Evolutionary conservation across 208 protist genomes (phyloP).

Genomic region (Leishmania tarentolae): DNA sequence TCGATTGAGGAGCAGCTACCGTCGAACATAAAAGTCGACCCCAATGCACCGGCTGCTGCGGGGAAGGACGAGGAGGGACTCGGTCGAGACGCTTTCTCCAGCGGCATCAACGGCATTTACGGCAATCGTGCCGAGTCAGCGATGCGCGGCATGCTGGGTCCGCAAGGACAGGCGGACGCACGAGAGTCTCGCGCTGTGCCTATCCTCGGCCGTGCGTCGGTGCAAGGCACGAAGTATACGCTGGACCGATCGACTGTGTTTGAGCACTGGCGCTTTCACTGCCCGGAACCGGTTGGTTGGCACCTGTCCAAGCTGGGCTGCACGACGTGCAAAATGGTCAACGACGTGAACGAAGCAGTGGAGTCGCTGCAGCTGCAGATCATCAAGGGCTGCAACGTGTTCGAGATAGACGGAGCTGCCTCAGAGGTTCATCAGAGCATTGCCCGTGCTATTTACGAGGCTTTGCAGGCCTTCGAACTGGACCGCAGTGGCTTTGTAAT

Average conservation of each 20-base stretch:
- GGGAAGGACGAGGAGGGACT: constrained; percentile 25
- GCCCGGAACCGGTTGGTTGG: constrained; percentile 74
- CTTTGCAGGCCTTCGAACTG: constrained; percentile 86
- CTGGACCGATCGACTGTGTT: constrained; percentile 83
- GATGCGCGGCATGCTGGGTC: constrained; percentile 86
- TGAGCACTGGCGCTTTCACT: constrained; percentile 80
- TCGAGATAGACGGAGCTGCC: constrained; percentile 84
- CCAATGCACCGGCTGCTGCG: constrained; percentile 19
- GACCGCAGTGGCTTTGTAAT: constrained; percentile 87
- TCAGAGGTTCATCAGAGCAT: constrained; percentile 84
- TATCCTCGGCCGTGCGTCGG: constrained; percentile 76
- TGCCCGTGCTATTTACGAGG: constrained; percentile 74
- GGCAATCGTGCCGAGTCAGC: constrained; percentile 73
- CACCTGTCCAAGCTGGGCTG: constrained; percentile 82
- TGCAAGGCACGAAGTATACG: constrained; percentile 79
- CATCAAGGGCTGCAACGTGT: constrained; percentile 89
- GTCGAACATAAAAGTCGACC: constrained; percentile 43
- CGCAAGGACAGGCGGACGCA: constrained; percentile 75
- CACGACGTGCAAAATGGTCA: constrained; percentile 87
- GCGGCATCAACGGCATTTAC: constrained; percentile 83
- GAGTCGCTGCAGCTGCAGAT: constrained; percentile 90
- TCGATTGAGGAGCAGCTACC: constrained; percentile 45
- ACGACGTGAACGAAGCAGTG: constrained; percentile 80
- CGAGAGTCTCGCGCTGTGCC: constrained; percentile 79
- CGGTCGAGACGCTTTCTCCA: constrained; percentile 33